Base-by-base conservation (phyloP, 371 early-diverging fungal species). In the Rhizopus stolonifer region DNA sequence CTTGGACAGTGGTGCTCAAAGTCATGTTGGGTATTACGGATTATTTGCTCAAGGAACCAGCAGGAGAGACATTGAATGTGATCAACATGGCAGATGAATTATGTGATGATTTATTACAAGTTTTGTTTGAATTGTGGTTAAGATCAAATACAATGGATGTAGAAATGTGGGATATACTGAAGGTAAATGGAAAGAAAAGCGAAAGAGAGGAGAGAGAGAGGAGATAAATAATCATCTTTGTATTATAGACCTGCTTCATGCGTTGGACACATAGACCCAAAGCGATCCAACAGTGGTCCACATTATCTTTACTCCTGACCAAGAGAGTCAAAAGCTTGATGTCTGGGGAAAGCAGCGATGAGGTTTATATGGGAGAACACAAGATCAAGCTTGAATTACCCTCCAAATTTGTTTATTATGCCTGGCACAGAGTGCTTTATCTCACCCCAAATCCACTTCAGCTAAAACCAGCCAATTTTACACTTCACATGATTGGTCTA, bases 1-100 rank as follows among this genome's bases (percentile, higher is more conserved):
- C 91, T 0, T 92, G 93, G 93, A 72, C 77, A 13, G 82, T 87
- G 2, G 64, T 91, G 7, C 65, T 92, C 17, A 90, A 89, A 56
- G 86, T 90, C 8, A 61, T 90, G 32, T 60, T 90, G 7, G 89
- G 89, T 10, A 75, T 87, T 29, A 67, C 86, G 0, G 92, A 91
- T 55, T 81, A 75, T 43, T 60, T 91, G 25, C 61, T 91, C 34
- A 74, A 81, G 22, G 82, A 82, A 47, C 85, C 81, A 8, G 40
- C 64, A 9, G 60, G 64, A 7, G 67, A 72, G 26, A 46, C 61
- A 0, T 54, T 68, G 22, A 79, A 74, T 31, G 74, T 80, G 9
- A 61, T 51, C 9, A 75, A 73, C 49, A 88, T 90, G 88, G 87
- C 81, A 17, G 90, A 90, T 61, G 83, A 84, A 51, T 68, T 92